These are phyloP conservation scores for Aspergillus tanneri DNA, from an alignment of 2,329 filamentous ascomycete genomes.

Conservation along the genomic window DNA sequence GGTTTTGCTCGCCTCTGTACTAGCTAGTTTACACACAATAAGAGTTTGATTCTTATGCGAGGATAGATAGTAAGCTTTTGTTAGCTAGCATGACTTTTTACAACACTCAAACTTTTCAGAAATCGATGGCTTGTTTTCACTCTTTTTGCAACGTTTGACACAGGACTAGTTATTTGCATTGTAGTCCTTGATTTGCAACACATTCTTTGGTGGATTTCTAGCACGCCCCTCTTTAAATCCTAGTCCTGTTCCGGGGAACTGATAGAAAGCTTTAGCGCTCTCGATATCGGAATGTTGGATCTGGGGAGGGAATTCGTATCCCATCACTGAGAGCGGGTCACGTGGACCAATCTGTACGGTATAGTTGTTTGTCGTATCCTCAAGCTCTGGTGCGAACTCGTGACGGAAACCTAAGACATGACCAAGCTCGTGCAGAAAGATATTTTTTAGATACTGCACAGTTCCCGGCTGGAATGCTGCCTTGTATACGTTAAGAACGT, in stretches of 20 bases:
- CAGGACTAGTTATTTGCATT: conserved; percentile 1
- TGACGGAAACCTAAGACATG: conserved; percentile 11
- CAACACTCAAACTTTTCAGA: too few relatives aligned
- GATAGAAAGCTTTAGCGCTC: conserved; percentile 5
- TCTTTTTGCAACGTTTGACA: too few relatives aligned
- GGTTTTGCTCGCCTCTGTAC: too few relatives aligned
- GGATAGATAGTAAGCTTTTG: too few relatives aligned
- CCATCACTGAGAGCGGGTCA: conserved; percentile 9
- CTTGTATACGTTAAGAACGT: conserved; percentile 9
- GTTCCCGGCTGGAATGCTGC: conserved; percentile 7
- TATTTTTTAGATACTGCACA: conserved; percentile 9
- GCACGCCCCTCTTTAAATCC: conserved; percentile 1
- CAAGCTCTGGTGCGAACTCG: conserved; percentile 11
- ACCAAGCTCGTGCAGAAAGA: conserved; percentile 13
- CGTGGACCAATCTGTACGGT: conserved; percentile 10
- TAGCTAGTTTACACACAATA: too few relatives aligned
- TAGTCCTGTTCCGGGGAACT: background rate
- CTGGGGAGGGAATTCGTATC: conserved; percentile 7
- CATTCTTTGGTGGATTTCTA: background rate
- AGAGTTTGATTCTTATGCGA: too few relatives aligned
- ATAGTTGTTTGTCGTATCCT: background rate
- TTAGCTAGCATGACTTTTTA: too few relatives aligned
- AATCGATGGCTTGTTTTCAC: too few relatives aligned
- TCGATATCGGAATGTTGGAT: conserved; percentile 5
- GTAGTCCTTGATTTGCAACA: conserved; percentile 2